phyloP scores from a whole-genome alignment of 208 protist genomes.

The Trypanosoma avium region DNA sequence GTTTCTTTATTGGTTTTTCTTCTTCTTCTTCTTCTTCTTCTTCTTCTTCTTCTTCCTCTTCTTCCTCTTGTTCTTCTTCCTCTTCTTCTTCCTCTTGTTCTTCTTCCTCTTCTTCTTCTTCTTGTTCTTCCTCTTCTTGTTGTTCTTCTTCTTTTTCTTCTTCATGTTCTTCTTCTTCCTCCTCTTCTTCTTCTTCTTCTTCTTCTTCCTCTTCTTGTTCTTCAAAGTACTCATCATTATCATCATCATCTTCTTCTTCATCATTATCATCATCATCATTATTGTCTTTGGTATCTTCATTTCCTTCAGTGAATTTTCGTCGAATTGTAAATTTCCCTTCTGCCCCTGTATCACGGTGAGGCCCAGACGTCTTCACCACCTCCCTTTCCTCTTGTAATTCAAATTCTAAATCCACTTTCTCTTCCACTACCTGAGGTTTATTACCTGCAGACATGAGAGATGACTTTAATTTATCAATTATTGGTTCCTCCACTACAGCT shows the following conservation, averaged over 20 bases:
- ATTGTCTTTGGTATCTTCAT: neutral
- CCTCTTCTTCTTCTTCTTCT: constrained; percentile 24
- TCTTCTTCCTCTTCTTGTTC: constrained; percentile 19
- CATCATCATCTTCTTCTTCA: constrained; percentile 14
- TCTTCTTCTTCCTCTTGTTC: constrained; percentile 14
- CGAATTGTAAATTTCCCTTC: neutral
- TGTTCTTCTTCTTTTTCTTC: constrained; percentile 8
- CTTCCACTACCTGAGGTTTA: no score
- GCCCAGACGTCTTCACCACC: no score
- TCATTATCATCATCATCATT: constrained; percentile 23
- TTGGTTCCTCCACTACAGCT: no score
- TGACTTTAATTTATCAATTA: no score
- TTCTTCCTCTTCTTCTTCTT: neutral
- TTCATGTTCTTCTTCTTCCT: constrained; percentile 28
- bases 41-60: neutral
- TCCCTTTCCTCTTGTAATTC: no score
- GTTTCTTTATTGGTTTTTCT: neutral
- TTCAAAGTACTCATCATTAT: constrained; percentile 19
- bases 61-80: constrained; percentile 10
- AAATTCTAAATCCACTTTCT: no score
- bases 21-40: constrained; percentile 9
- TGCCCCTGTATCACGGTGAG: no score
- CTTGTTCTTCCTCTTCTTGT: constrained; percentile 8
- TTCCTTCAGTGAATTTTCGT: neutral
- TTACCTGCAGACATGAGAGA: no score